phyloP scores from a whole-genome alignment of 176 grass and related monocot species.

The Oryza punctata region DNA sequence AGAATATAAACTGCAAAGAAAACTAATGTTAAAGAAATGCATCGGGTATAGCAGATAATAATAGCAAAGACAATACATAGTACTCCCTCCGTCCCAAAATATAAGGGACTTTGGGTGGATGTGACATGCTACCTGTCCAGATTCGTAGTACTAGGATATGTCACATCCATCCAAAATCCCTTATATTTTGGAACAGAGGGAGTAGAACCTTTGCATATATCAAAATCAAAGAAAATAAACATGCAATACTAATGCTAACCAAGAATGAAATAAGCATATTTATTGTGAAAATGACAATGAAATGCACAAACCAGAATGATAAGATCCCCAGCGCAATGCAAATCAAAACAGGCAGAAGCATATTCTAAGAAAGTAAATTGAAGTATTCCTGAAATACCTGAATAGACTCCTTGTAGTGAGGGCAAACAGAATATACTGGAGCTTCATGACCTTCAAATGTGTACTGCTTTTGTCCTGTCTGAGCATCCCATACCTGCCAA shows the following conservation, averaged over 20 bases:
- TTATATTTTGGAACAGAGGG: too few species aligned
- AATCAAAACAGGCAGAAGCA: slow-evolving; percentile 16
- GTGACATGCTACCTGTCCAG: too few species aligned
- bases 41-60: neutral
- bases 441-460: slow-evolving; percentile 99
- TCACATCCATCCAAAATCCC: too few species aligned
- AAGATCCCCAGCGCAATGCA: neutral
- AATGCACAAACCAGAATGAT: slow-evolving; percentile 19
- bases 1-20: slow-evolving; percentile 91
- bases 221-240: slow-evolving; percentile 19
- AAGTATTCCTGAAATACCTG: slow-evolving; percentile 60
- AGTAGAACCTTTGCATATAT: neutral
- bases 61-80: slow-evolving; percentile 6
- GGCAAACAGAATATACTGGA: slow-evolving; percentile 96
- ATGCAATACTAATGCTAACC: slow-evolving; percentile 16
- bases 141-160: too few species aligned
- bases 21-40: slow-evolving; percentile 27
- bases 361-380: slow-evolving; percentile 20
- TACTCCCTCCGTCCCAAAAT: too few species aligned
- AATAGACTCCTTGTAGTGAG: slow-evolving; percentile 97
- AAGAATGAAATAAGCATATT: neutral
- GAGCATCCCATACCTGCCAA: slow-evolving; percentile 95
- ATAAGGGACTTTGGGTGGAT: too few species aligned
- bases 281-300: slow-evolving; percentile 8
- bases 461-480: slow-evolving; percentile 89